Conservation (phyloP, 208 protist species). For the Naegleria lovaniensis region DNA sequence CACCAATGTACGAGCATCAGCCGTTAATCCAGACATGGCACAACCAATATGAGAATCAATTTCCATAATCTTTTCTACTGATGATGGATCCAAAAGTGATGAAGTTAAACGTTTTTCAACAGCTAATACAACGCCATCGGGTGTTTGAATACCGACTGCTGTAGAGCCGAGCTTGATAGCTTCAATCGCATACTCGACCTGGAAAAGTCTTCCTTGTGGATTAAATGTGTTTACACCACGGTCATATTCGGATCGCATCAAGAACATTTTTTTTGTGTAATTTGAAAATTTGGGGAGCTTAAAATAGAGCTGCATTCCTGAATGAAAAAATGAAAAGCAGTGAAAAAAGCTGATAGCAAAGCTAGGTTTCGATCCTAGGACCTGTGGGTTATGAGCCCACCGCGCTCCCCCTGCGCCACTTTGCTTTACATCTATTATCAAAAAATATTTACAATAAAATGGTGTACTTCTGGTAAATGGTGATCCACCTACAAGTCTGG, state of each 20-base stretch:
- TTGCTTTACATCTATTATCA: too few relatives aligned
- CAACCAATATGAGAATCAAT: conserved; percentile 90
- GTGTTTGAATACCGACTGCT: conserved; percentile 93
- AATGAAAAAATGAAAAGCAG: too few relatives aligned
- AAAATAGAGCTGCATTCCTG: too few relatives aligned
- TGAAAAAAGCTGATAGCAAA: too few relatives aligned
- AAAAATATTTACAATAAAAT: too few relatives aligned
- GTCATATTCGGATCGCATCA: conserved; percentile 93
- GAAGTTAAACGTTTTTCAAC: conserved; percentile 98
- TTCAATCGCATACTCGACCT: conserved; percentile 88
- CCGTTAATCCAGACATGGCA: conserved; percentile 94
- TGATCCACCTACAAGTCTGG: background rate
- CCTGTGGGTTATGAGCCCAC: too few relatives aligned
- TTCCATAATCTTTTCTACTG: conserved; percentile 96
- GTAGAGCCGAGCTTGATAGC: conserved; percentile 92
- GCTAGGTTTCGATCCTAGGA: too few relatives aligned
- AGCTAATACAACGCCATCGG: conserved; percentile 95
- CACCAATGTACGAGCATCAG: conserved; percentile 96
- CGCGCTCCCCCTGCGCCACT: too few relatives aligned
- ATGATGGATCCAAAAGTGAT: conserved; percentile 88
- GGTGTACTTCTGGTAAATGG: too few relatives aligned
- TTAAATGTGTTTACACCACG: conserved; percentile 99
- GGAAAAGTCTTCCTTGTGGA: conserved; percentile 98
- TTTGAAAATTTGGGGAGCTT: background rate
- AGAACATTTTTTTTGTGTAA: conserved; percentile 46